Percentiles rank a stretch among this genome's conserved stretches.
Evolutionary conservation across 306 rosid species (phyloP).

Genomic region (Glycine latifolia): DNA sequence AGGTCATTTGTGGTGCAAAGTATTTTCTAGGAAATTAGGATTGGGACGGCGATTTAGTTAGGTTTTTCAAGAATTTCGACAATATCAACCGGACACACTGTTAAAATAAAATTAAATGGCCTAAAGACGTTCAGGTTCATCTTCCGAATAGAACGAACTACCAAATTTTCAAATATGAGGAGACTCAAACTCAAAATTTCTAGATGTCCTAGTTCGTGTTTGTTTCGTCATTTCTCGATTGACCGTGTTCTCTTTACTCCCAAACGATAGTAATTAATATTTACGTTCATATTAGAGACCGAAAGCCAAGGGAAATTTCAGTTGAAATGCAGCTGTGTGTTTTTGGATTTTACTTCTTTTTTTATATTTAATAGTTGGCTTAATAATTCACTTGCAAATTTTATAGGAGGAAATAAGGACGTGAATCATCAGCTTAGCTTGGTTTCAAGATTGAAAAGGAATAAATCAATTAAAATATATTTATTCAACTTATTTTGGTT

Average conservation of each 20-base stretch:
- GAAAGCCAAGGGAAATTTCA: neutral
- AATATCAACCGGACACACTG: neutral
- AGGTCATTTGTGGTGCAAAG: constrained; percentile 6
- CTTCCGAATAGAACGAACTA: neutral
- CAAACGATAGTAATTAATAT: neutral
- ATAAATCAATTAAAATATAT: no score
- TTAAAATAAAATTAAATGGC: neutral
- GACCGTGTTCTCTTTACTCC: neutral
- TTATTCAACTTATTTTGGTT: no score
- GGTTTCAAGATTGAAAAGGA: no score
- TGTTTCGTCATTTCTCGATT: neutral
- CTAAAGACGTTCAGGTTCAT: neutral
- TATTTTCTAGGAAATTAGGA: constrained; percentile 51
- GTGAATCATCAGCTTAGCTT: no score
- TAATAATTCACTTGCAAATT: no score
- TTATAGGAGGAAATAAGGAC: no score
- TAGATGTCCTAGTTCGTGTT: neutral
- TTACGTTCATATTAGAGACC: neutral
- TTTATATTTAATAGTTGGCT: no score
- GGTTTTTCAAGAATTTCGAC: neutral
- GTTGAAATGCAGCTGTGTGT: no score
- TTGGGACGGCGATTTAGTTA: neutral
- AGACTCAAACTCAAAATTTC: neutral
- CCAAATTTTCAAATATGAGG: neutral
- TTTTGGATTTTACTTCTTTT: no score